A percentile compares a stretch with the other conserved stretches of the same genome.
phyloP scores from a whole-genome alignment of 768 basidiomycete genomes.

The Xanthoconium purpureum region DNA sequence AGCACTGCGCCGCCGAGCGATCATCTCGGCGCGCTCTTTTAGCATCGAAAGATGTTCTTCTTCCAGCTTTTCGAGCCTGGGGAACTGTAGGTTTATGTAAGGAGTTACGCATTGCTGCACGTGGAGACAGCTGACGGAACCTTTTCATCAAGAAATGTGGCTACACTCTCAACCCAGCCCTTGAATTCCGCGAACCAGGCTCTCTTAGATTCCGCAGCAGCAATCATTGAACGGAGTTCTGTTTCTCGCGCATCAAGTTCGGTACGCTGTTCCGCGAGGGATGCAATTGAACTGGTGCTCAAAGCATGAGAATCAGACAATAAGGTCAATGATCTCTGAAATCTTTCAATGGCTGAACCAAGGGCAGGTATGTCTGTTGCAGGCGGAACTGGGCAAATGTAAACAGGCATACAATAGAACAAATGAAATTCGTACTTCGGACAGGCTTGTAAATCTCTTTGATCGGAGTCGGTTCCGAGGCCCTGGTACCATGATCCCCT shows the following conservation, averaged over 20 bases:
- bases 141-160: slow-evolving; percentile 87
- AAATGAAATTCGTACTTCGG: slow-evolving; percentile 49
- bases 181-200: slow-evolving; percentile 78
- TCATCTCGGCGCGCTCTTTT: slow-evolving; percentile 69
- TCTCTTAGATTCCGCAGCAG: slow-evolving; percentile 70
- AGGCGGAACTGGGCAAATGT: slow-evolving; percentile 55
- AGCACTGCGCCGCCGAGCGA: slow-evolving; percentile 57
- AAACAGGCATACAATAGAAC: slow-evolving; percentile 7
- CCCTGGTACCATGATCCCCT: slow-evolving; percentile 54
- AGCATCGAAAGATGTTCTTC: slow-evolving; percentile 70
- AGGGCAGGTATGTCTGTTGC: slow-evolving; percentile 63
- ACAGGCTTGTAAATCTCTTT: slow-evolving; percentile 69
- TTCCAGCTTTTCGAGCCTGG: slow-evolving; percentile 73
- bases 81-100: slow-evolving; percentile 49
- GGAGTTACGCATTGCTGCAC: not conserved
- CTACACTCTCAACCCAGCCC: slow-evolving; percentile 80
- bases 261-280: slow-evolving; percentile 58
- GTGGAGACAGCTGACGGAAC: slow-evolving; percentile 36
- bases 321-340: slow-evolving; percentile 57
- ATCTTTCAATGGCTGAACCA: slow-evolving; percentile 53
- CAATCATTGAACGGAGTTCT: slow-evolving; percentile 74
- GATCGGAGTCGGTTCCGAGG: slow-evolving; percentile 32
- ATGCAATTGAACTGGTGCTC: slow-evolving; percentile 53
- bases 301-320: slow-evolving; percentile 67
- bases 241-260: slow-evolving; percentile 65